phyloP scores from a whole-genome alignment of 208 protist species.

The Hexamita inflata region DNA sequence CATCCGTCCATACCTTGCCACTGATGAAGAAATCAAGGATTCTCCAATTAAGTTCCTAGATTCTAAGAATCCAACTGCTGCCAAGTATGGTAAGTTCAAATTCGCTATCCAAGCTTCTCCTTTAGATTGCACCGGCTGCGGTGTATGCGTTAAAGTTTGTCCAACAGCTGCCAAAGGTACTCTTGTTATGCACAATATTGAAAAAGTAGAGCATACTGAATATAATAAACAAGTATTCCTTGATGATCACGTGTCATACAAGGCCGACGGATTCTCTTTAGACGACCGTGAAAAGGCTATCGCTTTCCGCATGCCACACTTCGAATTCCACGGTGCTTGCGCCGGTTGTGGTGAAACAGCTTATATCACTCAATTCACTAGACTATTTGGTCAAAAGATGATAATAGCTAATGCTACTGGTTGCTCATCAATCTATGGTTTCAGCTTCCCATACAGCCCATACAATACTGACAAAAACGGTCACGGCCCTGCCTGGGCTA shows the following conservation, averaged over 20 bases:
- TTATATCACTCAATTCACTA: conserved; percentile 57
- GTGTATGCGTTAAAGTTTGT: conserved; percentile 49
- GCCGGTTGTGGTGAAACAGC: conserved; percentile 58
- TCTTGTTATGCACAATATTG: conserved; percentile 39
- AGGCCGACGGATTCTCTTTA: conserved; percentile 8
- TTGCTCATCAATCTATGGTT: conserved; percentile 44
- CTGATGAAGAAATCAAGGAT: conserved; percentile 23
- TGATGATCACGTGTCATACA: conserved; percentile 2
- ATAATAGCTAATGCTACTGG: conserved; percentile 59
- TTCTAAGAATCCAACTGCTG: conserved; percentile 2
- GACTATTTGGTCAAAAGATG: conserved; percentile 57
- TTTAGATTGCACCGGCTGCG: conserved; percentile 58
- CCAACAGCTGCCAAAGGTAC: conserved; percentile 41
- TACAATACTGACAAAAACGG: conserved; percentile 34
- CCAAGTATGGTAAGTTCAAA: conserved; percentile 23
- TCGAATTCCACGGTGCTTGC: conserved; percentile 60
- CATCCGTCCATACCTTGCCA: conserved; percentile 54
- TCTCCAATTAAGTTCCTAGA: background rate
- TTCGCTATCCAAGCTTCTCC: conserved; percentile 53
- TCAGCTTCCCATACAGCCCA: conserved; percentile 32
- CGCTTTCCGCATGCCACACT: conserved; percentile 53
- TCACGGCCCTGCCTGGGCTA: conserved; percentile 40
- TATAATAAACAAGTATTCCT: conserved; percentile 48
- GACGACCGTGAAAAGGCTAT: conserved; percentile 13
- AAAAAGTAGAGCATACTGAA: conserved; percentile 36